Evolutionary conservation across 352 stramenopile species (phyloP), one percentile per base, ranked within the genome.

Genomic region (Phytophthora parvispora): DNA sequence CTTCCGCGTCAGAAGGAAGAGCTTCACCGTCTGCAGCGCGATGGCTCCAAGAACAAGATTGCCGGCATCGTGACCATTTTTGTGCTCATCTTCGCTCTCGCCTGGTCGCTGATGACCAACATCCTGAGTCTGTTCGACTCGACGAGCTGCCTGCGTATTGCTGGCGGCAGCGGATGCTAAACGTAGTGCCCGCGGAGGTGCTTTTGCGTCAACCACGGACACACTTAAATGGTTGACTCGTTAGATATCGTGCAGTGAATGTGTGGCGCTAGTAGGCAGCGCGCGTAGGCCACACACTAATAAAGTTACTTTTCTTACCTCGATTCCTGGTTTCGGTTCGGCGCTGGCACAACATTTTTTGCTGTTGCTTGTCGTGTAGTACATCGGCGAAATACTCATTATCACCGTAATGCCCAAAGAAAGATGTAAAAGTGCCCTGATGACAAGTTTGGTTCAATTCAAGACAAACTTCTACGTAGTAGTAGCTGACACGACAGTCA

Each of bases 91-190:
- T 87, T 91, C 52, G 72, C 79, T 47, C 63, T 91, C 28, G 48
- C 56, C 28, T 91, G 81, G 80, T 80, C 78, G 24, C 25, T 91
- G 48, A 89, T 85, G 77, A 90, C 80, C 40, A 91, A 91, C 75
- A 71, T 91, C 60, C 34, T 92, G 25, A 86, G 74, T 55, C 60
- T 91, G 27, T 89, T 77, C 32, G 69, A 81, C 20, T 81, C 73
- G 22, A 93, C 83, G 27, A 78, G 70, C 55, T 89, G 81, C 50
- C 59, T 89, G 38, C 77, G 78, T 42, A 89, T 89, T 61, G 78
- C 80, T 13, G 81, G 63, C 43, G 68, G 68, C 13, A 72, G 62
- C n/a, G 67, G 67, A 60, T 77, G 67, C 40, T 71, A 75, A 32
- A 54, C 55, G 28, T 1, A 34, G 20, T 54, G 20, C 5, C 25